phyloP scores from a whole-genome alignment of 805 yeast genomes.

The Saccharomycopsis olivae region DNA sequence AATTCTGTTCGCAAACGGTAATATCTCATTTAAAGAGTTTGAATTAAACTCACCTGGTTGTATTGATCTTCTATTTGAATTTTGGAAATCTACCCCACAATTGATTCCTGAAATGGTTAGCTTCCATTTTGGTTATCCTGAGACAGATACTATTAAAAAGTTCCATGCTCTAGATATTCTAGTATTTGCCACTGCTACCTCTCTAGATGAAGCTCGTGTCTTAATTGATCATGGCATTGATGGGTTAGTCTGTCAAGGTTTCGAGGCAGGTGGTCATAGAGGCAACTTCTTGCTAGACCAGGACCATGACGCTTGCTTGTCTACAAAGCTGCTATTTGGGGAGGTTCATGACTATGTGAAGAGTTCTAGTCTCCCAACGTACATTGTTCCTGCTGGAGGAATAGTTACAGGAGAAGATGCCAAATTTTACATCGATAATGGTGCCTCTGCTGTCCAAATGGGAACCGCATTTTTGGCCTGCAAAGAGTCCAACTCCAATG shows the following conservation, averaged over 20 bases:
- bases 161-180: slow-evolving; percentile 30
- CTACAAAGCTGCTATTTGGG: slow-evolving; percentile 25
- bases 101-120: slow-evolving; percentile 34
- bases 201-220: slow-evolving; percentile 30
- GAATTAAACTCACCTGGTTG: slow-evolving; percentile 12
- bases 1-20: slow-evolving; percentile 11
- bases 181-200: slow-evolving; percentile 39
- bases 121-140: slow-evolving; percentile 45
- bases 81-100: neutral
- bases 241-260: slow-evolving; percentile 45
- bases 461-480: slow-evolving; percentile 41
- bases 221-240: slow-evolving; percentile 29
- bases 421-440: slow-evolving; percentile 26
- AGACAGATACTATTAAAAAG: slow-evolving; percentile 23
- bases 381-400: slow-evolving; percentile 48
- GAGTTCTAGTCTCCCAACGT: too few relatives aligned
- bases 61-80: slow-evolving; percentile 1
- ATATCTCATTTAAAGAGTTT: slow-evolving; percentile 20
- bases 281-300: slow-evolving; percentile 32
- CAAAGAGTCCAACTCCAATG: slow-evolving; percentile 25
- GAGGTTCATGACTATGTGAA: slow-evolving; percentile 7
- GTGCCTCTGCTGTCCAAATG: slow-evolving; percentile 45
- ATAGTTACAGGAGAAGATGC: slow-evolving; percentile 28
- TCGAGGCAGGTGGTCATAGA: slow-evolving; percentile 59
- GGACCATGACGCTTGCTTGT: slow-evolving; percentile 26